phyloP scores from a whole-genome alignment of 2,329 filamentous ascomycete genomes.

The Claviceps maximensis region DNA sequence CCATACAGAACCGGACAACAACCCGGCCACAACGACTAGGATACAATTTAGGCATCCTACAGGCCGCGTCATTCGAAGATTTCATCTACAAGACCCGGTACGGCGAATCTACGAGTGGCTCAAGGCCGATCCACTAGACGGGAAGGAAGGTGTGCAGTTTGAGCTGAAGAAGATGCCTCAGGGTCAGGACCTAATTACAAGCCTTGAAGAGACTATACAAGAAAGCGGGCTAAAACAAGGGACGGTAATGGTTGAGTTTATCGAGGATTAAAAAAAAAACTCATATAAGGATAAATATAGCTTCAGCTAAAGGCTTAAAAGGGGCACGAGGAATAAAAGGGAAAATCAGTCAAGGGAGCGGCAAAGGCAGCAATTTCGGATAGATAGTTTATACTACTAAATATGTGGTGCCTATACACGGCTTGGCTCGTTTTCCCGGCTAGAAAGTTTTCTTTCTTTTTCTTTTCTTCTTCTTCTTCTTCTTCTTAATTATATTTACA shows the following conservation, averaged over 20 bases:
- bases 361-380: not conserved
- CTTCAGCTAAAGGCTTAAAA: too few species aligned
- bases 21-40: constrained; percentile 61
- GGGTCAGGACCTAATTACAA: constrained; percentile 70
- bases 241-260: constrained; percentile 89
- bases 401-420: not conserved
- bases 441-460: too few species aligned
- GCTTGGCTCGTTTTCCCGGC: not conserved
- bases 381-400: not conserved
- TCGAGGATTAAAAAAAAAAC: constrained; percentile 37
- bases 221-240: constrained; percentile 82
- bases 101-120: constrained; percentile 89
- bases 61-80: constrained; percentile 78
- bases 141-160: constrained; percentile 65
- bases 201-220: constrained; percentile 59
- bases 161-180: constrained; percentile 71
- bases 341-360: not conserved
- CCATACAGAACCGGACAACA: constrained; percentile 64
- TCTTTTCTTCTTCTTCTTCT: too few species aligned
- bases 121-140: constrained; percentile 74
- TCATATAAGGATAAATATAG: not conserved
- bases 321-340: not conserved
- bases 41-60: constrained; percentile 86
- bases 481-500: too few species aligned
- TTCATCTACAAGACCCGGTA: constrained; percentile 62